A percentile compares a stretch with the other conserved stretches of the same genome.
phyloP scores from a whole-genome alignment of 495 filamentous ascomycete species.

The Xylaria scruposa region DNA sequence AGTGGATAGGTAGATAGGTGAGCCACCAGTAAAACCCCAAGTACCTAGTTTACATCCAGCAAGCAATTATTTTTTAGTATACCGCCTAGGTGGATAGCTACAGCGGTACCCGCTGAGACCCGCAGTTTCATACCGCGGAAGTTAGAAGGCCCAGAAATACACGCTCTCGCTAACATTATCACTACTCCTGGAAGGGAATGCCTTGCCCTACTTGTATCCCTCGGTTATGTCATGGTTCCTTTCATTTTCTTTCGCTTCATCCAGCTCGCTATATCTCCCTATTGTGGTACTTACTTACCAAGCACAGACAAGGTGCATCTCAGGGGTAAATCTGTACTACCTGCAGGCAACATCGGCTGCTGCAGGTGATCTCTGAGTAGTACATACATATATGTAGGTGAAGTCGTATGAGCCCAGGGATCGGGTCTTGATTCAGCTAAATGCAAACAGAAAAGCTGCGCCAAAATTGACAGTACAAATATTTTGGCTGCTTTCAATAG shows the following conservation, averaged over 20 bases:
- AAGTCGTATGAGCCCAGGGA: background rate
- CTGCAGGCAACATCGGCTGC: constrained; percentile 14
- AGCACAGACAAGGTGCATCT: background rate
- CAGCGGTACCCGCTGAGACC: constrained; percentile 10
- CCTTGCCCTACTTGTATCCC: background rate
- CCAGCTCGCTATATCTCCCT: background rate
- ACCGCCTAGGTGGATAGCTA: background rate
- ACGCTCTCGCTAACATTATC: background rate
- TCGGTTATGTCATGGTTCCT: background rate
- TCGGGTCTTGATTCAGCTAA: constrained; percentile 4
- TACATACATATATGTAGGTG: background rate
- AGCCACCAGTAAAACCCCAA: background rate
- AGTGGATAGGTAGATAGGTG: no score
- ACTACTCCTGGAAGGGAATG: background rate
- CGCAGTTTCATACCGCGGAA: background rate
- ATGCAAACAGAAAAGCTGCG: background rate
- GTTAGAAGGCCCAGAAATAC: background rate
- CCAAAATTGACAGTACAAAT: constrained; percentile 2
- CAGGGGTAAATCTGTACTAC: constrained; percentile 12
- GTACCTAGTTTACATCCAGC: background rate
- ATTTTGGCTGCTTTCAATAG: background rate
- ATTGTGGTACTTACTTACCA: background rate
- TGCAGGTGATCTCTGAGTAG: constrained; percentile 16
- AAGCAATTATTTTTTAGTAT: background rate
- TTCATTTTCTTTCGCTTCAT: background rate